phyloP scores from a whole-genome alignment of 2,329 filamentous ascomycete genomes.

The Periglandula ipomoeae region DNA sequence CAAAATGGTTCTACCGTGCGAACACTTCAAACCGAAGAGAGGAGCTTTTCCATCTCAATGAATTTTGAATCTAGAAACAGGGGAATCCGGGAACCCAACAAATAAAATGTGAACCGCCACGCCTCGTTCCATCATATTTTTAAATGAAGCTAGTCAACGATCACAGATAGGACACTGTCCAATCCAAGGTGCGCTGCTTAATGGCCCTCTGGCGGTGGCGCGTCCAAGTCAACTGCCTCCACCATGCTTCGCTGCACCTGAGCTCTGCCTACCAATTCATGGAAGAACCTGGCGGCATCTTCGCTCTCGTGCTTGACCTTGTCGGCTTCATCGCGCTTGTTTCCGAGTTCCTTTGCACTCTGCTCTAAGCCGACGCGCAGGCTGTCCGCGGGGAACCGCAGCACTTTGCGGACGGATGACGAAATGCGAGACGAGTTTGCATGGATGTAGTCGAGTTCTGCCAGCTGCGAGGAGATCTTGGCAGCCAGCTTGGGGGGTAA shows the following conservation, averaged over 20 bases:
- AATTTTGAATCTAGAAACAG: neutral
- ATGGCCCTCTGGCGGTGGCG: conserved; percentile 32
- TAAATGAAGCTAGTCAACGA: neutral
- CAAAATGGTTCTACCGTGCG: neutral
- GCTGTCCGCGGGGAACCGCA: conserved; percentile 79
- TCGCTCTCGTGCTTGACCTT: conserved; percentile 79
- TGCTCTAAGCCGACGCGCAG: conserved; percentile 75
- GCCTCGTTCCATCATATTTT: neutral
- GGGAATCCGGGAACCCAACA: neutral
- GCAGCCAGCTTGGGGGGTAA: conserved; percentile 75
- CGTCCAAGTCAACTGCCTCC: conserved; percentile 45
- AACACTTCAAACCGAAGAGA: neutral
- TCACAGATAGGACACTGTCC: neutral
- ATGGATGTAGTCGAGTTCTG: conserved; percentile 85
- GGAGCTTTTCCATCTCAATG: conserved; percentile 2
- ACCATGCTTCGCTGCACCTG: conserved; percentile 41
- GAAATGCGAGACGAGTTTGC: conserved; percentile 78
- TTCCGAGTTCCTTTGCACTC: conserved; percentile 73
- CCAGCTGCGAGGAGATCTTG: conserved; percentile 76
- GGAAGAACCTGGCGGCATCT: conserved; percentile 82
- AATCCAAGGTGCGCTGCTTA: conserved; percentile 10
- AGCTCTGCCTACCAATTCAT: conserved; percentile 66
- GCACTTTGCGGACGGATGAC: conserved; percentile 75
- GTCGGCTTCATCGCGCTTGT: conserved; percentile 70
- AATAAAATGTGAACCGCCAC: neutral